Evolutionary conservation across 2,329 filamentous ascomycete genomes (phyloP).

Genomic region (Mycosphaerelloides madeirae): DNA sequence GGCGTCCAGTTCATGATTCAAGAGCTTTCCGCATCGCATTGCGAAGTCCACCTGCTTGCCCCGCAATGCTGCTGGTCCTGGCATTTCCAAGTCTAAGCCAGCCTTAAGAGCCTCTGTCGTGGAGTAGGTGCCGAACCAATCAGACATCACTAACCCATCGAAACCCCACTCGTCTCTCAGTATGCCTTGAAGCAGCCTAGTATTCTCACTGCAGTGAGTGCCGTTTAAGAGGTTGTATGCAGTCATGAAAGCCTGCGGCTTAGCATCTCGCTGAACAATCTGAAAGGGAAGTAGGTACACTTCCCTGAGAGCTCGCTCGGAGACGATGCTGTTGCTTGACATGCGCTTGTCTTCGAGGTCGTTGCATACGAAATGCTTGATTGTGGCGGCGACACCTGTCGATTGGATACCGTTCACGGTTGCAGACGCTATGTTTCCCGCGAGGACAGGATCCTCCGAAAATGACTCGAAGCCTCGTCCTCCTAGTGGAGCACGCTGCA

Average conservation of each 20-base stretch:
- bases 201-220: constrained; percentile 61
- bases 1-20: constrained; percentile 45
- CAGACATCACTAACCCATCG: constrained; percentile 55
- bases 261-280: constrained; percentile 66
- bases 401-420: constrained; percentile 63
- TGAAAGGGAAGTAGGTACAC: constrained; percentile 72
- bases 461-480: constrained; percentile 84
- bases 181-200: constrained; percentile 62
- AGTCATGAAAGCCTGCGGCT: constrained; percentile 66
- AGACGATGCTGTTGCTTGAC: constrained; percentile 59
- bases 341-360: constrained; percentile 67
- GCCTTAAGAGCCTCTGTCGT: constrained; percentile 63
- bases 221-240: constrained; percentile 73
- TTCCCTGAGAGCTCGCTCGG: constrained; percentile 62
- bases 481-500: constrained; percentile 77
- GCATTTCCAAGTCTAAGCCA: constrained; percentile 81
- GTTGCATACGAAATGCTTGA: constrained; percentile 75
- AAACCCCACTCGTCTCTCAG: constrained; percentile 67
- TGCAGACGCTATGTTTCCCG: constrained; percentile 64
- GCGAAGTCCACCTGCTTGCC: constrained; percentile 29
- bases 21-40: constrained; percentile 25
- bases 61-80: constrained; percentile 61
- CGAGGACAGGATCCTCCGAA: constrained; percentile 74
- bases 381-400: constrained; percentile 67
- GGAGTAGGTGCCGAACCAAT: constrained; percentile 73